These are phyloP conservation scores for Arthromyces matolae DNA, from an alignment of 768 basidiomycete species.

Conservation along the genomic window DNA sequence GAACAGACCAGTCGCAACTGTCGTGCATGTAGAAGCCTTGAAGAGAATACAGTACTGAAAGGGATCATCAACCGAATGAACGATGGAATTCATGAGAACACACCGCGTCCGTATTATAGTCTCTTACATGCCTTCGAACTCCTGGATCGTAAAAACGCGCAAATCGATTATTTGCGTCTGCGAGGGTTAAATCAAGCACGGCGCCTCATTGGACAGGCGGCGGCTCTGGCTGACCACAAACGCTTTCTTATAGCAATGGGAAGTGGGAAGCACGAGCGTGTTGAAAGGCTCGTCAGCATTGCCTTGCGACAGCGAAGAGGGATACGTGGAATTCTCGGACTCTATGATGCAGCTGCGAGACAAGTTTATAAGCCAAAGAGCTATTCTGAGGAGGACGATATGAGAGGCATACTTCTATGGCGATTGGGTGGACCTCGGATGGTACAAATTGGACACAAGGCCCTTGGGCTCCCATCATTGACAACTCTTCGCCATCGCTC, in stretches of 20 bases:
- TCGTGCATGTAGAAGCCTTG: not conserved
- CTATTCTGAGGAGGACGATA: constrained; percentile 14
- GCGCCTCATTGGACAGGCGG: not conserved
- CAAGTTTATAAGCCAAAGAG: constrained; percentile 16
- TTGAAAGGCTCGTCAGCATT: constrained; percentile 11
- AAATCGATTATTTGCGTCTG: constrained; percentile 3
- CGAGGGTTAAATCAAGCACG: constrained; percentile 7
- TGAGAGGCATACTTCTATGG: constrained; percentile 11
- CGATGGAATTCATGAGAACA: constrained; percentile 8
- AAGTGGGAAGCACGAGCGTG: constrained; percentile 10
- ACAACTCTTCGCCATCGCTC: constrained; percentile 6
- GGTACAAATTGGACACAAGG: constrained; percentile 12
- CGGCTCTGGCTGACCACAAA: constrained; percentile 13
- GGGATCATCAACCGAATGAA: constrained; percentile 9
- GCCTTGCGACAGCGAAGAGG: constrained; percentile 7
- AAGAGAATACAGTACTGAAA: constrained; percentile 1
- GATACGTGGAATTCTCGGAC: constrained; percentile 2
- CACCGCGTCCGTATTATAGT: constrained; percentile 4
- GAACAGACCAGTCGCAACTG: not conserved
- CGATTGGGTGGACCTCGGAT: constrained; percentile 12
- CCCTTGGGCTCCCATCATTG: constrained; percentile 14
- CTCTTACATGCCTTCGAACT: constrained; percentile 6
- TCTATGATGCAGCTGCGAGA: constrained; percentile 11
- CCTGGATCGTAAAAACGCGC: constrained; percentile 1
- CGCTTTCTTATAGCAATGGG: constrained; percentile 13